Evolutionary conservation across 192 early-diverging fungal genomes (phyloP), one percentile per base, ranked within the genome.

Genomic region (Coemansia sp.): DNA sequence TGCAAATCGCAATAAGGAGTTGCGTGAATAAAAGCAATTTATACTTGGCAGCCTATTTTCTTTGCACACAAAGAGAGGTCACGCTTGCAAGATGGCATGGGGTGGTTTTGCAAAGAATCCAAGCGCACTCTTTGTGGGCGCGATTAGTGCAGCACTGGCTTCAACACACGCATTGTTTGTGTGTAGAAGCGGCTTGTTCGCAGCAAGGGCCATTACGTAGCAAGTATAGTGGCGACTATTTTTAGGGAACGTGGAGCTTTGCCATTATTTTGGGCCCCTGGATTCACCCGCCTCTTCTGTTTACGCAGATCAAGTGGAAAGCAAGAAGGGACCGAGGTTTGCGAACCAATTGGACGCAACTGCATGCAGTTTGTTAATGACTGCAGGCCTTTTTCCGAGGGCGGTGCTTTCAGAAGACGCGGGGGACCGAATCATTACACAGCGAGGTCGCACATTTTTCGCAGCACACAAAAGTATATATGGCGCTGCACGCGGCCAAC

Each of bases 211-310:
- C 4, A 49, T 43, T 43, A n/a, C 41, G 6, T n/a, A n/a, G 26
- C 4, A 11, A 14, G 53, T 54, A 54, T 54, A 54, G 53, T 54
- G 14, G 53, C 24, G 53, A 3, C 53, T 54, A 54, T 54, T 54
- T 54, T 54, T 54, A 22, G 53, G 11, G 26, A 27, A 29, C 10
- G 53, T 27, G 53, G 11, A 22, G 26, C 47, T 2, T 43, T 43
- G 41, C 13, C 16, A 51, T 22, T 53, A 20, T 22, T 54, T 26
- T n/a, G 49, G 24, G 24, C 23, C 53, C 53, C 26, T 54, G 53
- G 53, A 54, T 54, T 27, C 53, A 29, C 53, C 53, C 26, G 16
- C 53, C 23, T 49, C 16, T 49, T 49, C 47, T 19, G 47, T 49
- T 49, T 49, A 49, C 19, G 47, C 18, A 49, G 47, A 49, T 49